Conservation (phyloP, 1,284 basidiomycete species). For the Somion occarium region DNA sequence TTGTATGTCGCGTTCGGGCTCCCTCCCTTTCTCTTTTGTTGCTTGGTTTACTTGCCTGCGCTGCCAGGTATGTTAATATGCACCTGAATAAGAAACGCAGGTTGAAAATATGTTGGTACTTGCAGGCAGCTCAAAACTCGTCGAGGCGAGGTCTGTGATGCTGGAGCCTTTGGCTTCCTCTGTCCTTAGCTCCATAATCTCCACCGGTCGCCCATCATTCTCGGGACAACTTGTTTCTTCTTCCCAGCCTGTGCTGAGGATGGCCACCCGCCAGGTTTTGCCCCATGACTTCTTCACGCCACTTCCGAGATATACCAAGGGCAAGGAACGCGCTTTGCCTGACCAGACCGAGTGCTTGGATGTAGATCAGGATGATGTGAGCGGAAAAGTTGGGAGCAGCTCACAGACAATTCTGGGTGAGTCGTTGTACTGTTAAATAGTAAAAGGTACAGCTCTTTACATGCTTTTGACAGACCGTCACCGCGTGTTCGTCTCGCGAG, state of each 20-base stretch:
- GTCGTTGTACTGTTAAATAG: not conserved
- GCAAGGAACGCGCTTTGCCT: constrained; percentile 43
- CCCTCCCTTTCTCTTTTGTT: not conserved
- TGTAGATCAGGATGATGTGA: constrained; percentile 9
- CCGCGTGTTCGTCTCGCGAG: constrained; percentile 9
- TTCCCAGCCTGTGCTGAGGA: constrained; percentile 19
- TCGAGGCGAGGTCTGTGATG: constrained; percentile 24
- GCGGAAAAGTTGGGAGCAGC: constrained; percentile 6
- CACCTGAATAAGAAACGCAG: not conserved
- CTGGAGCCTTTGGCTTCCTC: constrained; percentile 48
- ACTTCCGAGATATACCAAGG: constrained; percentile 40
- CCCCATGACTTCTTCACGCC: constrained; percentile 52
- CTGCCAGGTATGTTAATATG: not conserved
- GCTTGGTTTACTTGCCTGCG: not conserved
- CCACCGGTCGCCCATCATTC: constrained; percentile 36
- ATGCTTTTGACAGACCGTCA: constrained; percentile 6
- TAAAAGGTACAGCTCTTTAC: not conserved
- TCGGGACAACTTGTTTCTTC: constrained; percentile 18
- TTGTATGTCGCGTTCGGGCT: constrained; percentile 4
- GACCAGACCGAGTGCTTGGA: constrained; percentile 22
- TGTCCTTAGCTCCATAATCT: constrained; percentile 45
- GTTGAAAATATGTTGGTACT: not conserved
- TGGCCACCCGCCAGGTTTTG: constrained; percentile 24
- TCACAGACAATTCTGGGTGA: not conserved
- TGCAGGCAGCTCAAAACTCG: not conserved